Base-by-base conservation (phyloP, 2,329 filamentous ascomycete species). In the Calycina herbarum region DNA sequence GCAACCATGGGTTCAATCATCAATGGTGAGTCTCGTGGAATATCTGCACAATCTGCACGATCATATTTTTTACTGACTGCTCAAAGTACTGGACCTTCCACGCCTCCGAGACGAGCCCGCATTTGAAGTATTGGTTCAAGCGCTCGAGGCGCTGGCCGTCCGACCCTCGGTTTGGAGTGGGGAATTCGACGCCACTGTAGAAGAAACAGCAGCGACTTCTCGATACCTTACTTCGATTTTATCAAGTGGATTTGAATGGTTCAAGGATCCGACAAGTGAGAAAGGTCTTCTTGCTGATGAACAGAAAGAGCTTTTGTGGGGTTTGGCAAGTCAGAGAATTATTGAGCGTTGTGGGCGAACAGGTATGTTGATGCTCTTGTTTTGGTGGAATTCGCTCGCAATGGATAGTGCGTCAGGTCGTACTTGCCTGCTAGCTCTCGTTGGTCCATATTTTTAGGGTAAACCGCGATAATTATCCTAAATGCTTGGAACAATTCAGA, bases 271-370 rank as follows among this genome's bases (percentile, higher is more conserved):
- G 0, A 35, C 33, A 2, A 76, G 83, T 7, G 45, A 64, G 31
- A 66, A 68, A 31, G 42, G 64, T 7, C 54, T 67, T 17, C 51
- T 64, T 1, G 82, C 86, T 66, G 89, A 92, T 29, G 85, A 86
- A 2, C 80, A 85, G 69, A 86, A 83, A 73, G 92, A 94, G 75
- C 74, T 78, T 5, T 78, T 96, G 15, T 96, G 93, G 91, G 87
- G 91, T 57, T 82, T 89, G 70, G 93, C 94, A 1, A 93, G 93
- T 71, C 85, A 85, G 66, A 85, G 94, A 59, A 84, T 98, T 67
- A 89, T 92, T 56, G 94, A 97, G 77, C 85, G 94, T 17, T 96
- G 93, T 68, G 95, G 95, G 1, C 85, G 95, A 62, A 85, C 84
- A 65, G 86, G 85, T 86, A 80, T 65, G 78, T 62, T 1, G 15